phyloP scores from a whole-genome alignment of 257 asterid species.

The Solanum habrochaites region DNA sequence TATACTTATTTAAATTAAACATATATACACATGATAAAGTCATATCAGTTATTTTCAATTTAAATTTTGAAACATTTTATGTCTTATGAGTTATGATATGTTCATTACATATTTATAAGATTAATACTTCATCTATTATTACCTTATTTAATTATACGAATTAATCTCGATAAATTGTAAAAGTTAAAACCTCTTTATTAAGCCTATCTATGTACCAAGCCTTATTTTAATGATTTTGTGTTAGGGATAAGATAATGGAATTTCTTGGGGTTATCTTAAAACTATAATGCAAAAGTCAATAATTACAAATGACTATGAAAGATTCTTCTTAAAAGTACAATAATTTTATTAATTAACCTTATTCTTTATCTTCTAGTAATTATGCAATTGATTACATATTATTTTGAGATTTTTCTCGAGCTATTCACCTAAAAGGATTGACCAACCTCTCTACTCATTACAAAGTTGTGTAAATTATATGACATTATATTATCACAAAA shows the following conservation, averaged over 20 bases:
- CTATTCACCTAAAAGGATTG: constrained; percentile 24
- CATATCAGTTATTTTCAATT: not conserved
- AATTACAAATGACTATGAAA: constrained; percentile 3
- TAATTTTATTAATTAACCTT: not conserved
- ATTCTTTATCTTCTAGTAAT: no score
- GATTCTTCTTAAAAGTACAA: constrained; percentile 10
- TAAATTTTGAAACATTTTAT: no score
- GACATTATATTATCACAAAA: not conserved
- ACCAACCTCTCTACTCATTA: constrained; percentile 15
- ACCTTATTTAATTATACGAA: not conserved
- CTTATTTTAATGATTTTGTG: not conserved
- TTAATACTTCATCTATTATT: not conserved
- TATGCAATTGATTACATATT: constrained; percentile 2
- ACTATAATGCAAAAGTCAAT: not conserved
- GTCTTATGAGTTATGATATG: not conserved
- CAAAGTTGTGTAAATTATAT: not conserved
- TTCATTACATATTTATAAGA: not conserved
- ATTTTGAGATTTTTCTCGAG: constrained; percentile 30
- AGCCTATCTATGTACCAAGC: not conserved
- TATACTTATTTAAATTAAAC: not conserved
- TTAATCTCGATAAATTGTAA: not conserved
- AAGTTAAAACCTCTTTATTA: not conserved
- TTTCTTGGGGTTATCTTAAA: not conserved
- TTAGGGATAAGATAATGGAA: not conserved
- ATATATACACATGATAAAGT: not conserved